A percentile compares a stretch with the other conserved stretches of the same genome.
phyloP scores from a whole-genome alignment of 805 yeast genomes.

The Ogataea nonfermentans region DNA sequence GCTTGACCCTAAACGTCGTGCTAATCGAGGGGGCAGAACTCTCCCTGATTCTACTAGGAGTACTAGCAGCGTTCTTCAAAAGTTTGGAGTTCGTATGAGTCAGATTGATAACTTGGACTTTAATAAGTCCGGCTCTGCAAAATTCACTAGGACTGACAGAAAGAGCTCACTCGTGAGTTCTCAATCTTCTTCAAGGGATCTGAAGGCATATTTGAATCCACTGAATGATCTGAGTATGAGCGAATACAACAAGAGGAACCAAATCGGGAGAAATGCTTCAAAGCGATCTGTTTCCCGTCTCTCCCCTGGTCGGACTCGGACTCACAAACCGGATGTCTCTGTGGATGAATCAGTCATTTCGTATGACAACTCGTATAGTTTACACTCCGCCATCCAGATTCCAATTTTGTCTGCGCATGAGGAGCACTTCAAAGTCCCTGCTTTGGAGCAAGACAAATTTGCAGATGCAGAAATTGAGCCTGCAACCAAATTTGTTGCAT shows the following conservation, averaged over 20 bases:
- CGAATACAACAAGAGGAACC: constrained; percentile 19
- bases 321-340: constrained; percentile 27
- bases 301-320: neutral
- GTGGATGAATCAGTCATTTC: constrained; percentile 26
- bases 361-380: constrained; percentile 30
- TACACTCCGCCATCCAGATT: constrained; percentile 34
- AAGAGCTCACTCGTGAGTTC: constrained; percentile 1
- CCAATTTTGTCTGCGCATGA: constrained; percentile 27
- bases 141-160: neutral
- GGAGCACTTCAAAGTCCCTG: constrained; percentile 15
- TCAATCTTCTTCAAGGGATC: constrained; percentile 28
- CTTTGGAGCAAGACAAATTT: constrained; percentile 22
- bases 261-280: neutral
- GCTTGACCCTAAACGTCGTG: constrained; percentile 25
- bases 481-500: constrained; percentile 5
- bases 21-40: neutral
- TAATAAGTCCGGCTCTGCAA: neutral
- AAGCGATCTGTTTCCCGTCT: neutral
- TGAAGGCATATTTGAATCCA: constrained; percentile 24
- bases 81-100: constrained; percentile 31
- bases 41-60: constrained; percentile 3
- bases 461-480: constrained; percentile 32
- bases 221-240: constrained; percentile 16
- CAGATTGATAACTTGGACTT: constrained; percentile 21
- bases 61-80: constrained; percentile 27